Percentiles rank a stretch among this genome's conserved stretches.
Evolutionary conservation across 768 basidiomycete species (phyloP).

Genomic region (Phanerochaete carnosa): DNA sequence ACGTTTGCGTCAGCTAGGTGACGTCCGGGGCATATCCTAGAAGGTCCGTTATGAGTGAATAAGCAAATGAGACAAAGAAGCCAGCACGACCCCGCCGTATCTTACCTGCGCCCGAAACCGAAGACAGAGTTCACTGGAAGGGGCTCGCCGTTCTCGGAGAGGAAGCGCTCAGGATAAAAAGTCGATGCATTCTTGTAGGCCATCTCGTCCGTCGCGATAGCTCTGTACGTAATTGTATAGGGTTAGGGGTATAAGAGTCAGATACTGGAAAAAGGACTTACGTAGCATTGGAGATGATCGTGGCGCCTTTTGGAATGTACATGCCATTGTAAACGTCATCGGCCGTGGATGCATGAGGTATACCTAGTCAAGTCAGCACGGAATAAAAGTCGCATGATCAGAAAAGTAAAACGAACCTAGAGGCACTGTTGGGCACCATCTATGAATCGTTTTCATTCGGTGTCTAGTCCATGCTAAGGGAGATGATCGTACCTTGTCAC

Average conservation of each 20-base stretch:
- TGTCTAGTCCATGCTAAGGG: not conserved
- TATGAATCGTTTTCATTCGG: not conserved
- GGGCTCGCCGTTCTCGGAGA: not conserved
- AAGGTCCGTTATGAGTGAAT: too few relatives aligned
- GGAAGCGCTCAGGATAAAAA: constrained; percentile 20
- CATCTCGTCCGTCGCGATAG: constrained; percentile 22
- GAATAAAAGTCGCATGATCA: too few relatives aligned
- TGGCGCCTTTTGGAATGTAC: constrained; percentile 25
- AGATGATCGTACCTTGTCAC: not conserved
- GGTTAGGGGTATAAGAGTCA: not conserved
- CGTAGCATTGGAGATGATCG: not conserved
- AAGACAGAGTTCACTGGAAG: constrained; percentile 1
- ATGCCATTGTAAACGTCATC: constrained; percentile 28
- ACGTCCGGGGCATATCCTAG: constrained; percentile 20
- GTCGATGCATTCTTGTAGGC: constrained; percentile 26
- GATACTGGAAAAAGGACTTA: not conserved
- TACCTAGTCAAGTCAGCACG: too few relatives aligned
- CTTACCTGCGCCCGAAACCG: constrained; percentile 19
- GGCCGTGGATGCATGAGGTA: constrained; percentile 30
- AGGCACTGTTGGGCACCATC: constrained; percentile 19
- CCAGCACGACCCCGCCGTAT: constrained; percentile 24
- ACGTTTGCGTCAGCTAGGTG: constrained; percentile 19
- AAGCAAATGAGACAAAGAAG: too few relatives aligned
- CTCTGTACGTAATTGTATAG: not conserved
- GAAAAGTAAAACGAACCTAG: constrained; percentile 36